Evolutionary conservation across 1,139 yeast genomes (phyloP), one percentile per base, ranked within the genome.

Genomic region (Zhuliangozyma blackwelliae): DNA sequence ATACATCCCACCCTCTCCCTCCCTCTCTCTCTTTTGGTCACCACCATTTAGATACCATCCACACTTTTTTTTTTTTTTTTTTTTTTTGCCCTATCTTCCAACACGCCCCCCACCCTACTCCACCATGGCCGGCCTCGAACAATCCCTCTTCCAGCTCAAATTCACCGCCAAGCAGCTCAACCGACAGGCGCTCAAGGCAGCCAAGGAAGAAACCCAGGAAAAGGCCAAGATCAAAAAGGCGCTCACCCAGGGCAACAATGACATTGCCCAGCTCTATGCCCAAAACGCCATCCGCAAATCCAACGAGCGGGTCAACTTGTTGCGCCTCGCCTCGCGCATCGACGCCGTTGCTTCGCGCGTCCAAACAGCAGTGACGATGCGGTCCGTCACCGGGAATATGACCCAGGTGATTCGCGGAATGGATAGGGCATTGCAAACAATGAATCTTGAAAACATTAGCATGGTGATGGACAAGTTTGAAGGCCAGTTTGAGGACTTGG

Each of bases 401-500:
- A 77, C 94, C 5, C 82, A 77, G 41, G 97, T 92, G 8, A 94
- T 94, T 36, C 78, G 74, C 51, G 97, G 97, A 10, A 92, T 94
- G 98, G 98, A 94, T 57, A 82, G 78, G 51, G 98, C 98, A 0
- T 75, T 94, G 63, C 95, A 87, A 53, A 82, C 95, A 28, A 94
- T 94, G 98, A 92, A 94, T 58, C 67, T 94, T 44, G 97, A 94
- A 55, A 77, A 79, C 50, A 92, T 94, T 29, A 87, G 97, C 7
- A 63, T 89, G 65, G 95, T 92, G 12, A 92, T 94, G 98, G 98
- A 92, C 61, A 90, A 88, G 59, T 94, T 94, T 57, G 99, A 94
- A 59, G 77, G 73, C 42, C 99, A 94, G 59, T 94, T 94, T 54
- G 98, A 94, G 58, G 97, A 94, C 54, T 68, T 94, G 50, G 98